Evolutionary conservation across 1,284 basidiomycete genomes (phyloP).

Genomic region (Tranzscheliella williamsii): DNA sequence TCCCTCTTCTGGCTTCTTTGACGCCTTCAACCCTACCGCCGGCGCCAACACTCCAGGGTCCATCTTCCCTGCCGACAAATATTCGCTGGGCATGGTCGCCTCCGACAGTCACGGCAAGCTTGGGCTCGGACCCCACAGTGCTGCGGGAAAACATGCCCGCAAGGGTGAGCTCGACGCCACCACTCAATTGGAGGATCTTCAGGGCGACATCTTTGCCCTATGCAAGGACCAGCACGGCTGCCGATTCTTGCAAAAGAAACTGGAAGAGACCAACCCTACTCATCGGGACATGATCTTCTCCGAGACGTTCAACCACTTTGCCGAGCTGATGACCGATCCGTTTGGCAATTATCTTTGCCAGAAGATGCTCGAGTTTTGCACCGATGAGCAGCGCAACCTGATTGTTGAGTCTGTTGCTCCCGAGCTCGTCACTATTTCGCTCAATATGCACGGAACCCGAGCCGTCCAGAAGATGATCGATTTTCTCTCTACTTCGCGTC

Average conservation of each 20-base stretch:
- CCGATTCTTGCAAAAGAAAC: constrained; percentile 96
- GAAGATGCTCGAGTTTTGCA: constrained; percentile 95
- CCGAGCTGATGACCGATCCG: constrained; percentile 98
- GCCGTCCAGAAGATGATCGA: constrained; percentile 99
- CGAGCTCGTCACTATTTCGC: constrained; percentile 94
- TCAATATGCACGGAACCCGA: constrained; percentile 99
- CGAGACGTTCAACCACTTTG: constrained; percentile 96
- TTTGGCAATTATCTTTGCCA: constrained; percentile 99
- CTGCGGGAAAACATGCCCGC: constrained; percentile 58
- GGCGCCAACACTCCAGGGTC: constrained; percentile 31
- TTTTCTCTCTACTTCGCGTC: constrained; percentile 70
- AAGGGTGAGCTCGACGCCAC: constrained; percentile 83
- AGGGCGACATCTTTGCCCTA: constrained; percentile 84
- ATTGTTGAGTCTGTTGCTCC: constrained; percentile 97
- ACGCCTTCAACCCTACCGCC: constrained; percentile 42
- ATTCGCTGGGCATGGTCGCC: constrained; percentile 32
- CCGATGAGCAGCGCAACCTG: constrained; percentile 94
- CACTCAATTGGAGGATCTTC: constrained; percentile 90
- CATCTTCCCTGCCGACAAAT: constrained; percentile 38
- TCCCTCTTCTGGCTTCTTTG: constrained; percentile 47
- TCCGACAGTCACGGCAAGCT: constrained; percentile 27
- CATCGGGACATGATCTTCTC: constrained; percentile 95
- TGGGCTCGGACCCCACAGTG: constrained; percentile 13
- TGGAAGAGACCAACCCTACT: constrained; percentile 83
- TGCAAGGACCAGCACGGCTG: constrained; percentile 99